Conservation (phyloP, 331 rosid species). For the Arachis monticola region DNA sequence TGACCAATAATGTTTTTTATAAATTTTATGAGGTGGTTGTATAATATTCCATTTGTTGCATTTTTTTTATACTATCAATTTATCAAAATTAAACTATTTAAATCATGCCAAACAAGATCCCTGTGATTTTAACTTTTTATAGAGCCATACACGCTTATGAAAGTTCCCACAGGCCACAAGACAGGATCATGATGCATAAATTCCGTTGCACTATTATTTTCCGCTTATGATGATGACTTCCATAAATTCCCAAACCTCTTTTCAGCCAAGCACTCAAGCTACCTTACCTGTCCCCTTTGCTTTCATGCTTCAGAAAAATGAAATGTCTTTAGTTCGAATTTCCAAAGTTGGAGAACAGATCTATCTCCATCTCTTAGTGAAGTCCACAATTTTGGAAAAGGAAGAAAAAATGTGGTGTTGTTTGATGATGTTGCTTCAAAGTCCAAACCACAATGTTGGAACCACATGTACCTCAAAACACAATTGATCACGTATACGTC, state of each 20-base stretch:
- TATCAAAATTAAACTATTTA: too few relatives aligned
- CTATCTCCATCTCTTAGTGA: not conserved
- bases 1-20: too few relatives aligned
- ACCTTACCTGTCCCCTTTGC: not conserved
- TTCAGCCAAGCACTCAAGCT: not conserved
- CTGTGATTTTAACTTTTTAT: not conserved
- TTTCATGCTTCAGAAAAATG: constrained; percentile 2
- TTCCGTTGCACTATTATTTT: not conserved
- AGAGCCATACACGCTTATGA: not conserved
- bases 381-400: not conserved
- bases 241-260: constrained; percentile 16
- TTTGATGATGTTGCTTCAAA: constrained; percentile 5
- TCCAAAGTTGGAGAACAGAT: constrained; percentile 34
- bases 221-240: constrained; percentile 5
- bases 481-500: not conserved
- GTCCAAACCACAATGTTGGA: not conserved
- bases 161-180: constrained; percentile 2
- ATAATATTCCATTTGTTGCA: not conserved
- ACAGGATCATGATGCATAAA: not conserved
- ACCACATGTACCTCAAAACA: not conserved
- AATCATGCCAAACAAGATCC: not conserved
- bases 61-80: too few relatives aligned
- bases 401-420: not conserved
- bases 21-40: not conserved
- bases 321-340: constrained; percentile 23